phyloP scores from a whole-genome alignment of 495 filamentous ascomycete species.

The Mytilinidion resinicola region DNA sequence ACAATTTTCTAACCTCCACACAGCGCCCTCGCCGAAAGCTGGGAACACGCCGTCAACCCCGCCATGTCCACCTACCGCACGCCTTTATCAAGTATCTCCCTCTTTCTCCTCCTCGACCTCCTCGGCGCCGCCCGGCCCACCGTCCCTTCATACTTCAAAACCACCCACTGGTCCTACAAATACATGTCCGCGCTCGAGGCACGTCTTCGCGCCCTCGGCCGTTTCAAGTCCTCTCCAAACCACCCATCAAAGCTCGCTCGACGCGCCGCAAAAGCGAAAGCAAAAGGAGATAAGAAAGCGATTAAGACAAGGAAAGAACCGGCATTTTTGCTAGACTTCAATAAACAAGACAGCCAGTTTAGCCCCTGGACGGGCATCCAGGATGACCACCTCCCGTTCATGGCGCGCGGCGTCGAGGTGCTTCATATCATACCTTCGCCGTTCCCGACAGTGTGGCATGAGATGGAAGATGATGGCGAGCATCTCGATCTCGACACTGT shows the following conservation, averaged over 20 bases:
- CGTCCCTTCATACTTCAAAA: slow-evolving; percentile 74
- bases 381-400: slow-evolving; percentile 90
- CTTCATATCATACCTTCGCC: slow-evolving; percentile 78
- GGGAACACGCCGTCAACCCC: slow-evolving; percentile 61
- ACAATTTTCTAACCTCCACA: not conserved
- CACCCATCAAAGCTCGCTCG: slow-evolving; percentile 20
- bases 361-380: slow-evolving; percentile 39
- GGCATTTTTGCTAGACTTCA: not conserved
- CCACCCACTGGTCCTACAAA: slow-evolving; percentile 91
- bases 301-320: not conserved
- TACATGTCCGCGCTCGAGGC: slow-evolving; percentile 60
- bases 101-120: slow-evolving; percentile 91
- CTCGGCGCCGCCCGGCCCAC: slow-evolving; percentile 64
- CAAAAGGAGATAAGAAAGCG: not conserved
- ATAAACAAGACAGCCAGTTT: slow-evolving; percentile 5
- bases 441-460: slow-evolving; percentile 87
- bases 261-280: not conserved
- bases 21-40: slow-evolving; percentile 64
- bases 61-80: slow-evolving; percentile 68
- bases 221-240: slow-evolving; percentile 46
- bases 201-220: slow-evolving; percentile 54
- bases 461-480: slow-evolving; percentile 71
- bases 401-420: slow-evolving; percentile 75
- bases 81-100: slow-evolving; percentile 66
- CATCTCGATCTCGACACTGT: slow-evolving; percentile 80